These are phyloP conservation scores for Diplocarpon rosae DNA, from an alignment of 2,329 filamentous ascomycete genomes.

Conservation along the genomic window DNA sequence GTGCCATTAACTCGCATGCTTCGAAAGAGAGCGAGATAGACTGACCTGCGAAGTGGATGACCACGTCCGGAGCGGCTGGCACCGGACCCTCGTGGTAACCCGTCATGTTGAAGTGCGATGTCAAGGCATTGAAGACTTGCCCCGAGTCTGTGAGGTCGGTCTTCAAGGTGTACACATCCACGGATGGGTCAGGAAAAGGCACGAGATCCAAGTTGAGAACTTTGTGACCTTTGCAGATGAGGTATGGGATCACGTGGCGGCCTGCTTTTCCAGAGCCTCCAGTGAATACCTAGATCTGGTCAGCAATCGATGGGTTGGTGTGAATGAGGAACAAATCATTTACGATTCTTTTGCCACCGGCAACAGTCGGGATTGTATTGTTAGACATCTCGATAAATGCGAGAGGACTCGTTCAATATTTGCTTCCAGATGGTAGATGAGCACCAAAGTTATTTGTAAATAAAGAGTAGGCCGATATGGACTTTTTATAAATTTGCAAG, in stretches of 20 bases:
- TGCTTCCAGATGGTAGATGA: too few relatives aligned
- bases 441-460: too few relatives aligned
- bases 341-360: conserved; percentile 7
- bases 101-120: conserved; percentile 41
- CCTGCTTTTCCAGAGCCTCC: conserved; percentile 30
- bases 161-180: conserved; percentile 28
- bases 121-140: conserved; percentile 30
- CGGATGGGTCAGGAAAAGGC: conserved; percentile 22
- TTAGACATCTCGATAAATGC: conserved; percentile 8
- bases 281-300: conserved; percentile 24
- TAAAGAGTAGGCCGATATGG: too few relatives aligned
- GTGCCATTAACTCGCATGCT: neutral
- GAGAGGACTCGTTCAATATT: too few relatives aligned
- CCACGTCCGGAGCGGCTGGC: conserved; percentile 41
- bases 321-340: neutral
- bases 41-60: conserved; percentile 38
- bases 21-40: neutral
- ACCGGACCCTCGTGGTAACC: conserved; percentile 30
- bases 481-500: too few relatives aligned
- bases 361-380: conserved; percentile 9
- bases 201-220: conserved; percentile 29
- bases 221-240: conserved; percentile 27
- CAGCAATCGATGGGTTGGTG: neutral
- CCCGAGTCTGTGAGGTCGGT: conserved; percentile 29
- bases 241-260: conserved; percentile 27